A percentile compares a stretch with the other conserved stretches of the same genome.
Conservation (phyloP, 345 rosid genomes). For the Zanthoxylum bungeanum region DNA sequence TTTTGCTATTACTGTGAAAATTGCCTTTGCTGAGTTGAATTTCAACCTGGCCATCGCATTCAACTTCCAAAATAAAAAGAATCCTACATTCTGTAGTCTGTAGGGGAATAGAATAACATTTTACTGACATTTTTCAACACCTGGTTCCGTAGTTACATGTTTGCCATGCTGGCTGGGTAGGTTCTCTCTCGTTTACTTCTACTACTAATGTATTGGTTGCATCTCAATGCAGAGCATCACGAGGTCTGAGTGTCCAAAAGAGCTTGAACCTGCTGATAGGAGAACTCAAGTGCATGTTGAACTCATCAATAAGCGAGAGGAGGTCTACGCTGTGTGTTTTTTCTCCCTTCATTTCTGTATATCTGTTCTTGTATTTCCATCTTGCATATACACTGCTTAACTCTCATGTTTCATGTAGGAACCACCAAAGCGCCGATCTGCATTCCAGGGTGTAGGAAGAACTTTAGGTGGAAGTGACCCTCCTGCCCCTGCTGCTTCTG, state of each 20-base stretch:
- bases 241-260: constrained; percentile 74
- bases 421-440: constrained; percentile 35
- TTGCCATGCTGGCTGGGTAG: too few relatives aligned
- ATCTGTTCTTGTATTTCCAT: not conserved
- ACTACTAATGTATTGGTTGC: not conserved
- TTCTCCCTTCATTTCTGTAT: not conserved
- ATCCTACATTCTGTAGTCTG: not conserved
- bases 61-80: not conserved
- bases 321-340: constrained; percentile 49
- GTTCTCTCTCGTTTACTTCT: too few relatives aligned
- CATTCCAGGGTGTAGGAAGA: constrained; percentile 60
- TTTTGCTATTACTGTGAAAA: not conserved
- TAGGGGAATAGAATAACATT: not conserved
- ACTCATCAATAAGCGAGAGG: constrained; percentile 65
- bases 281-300: constrained; percentile 65
- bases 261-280: constrained; percentile 67
- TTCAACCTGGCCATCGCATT: not conserved
- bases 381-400: not conserved
- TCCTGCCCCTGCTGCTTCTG: constrained; percentile 23
- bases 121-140: too few relatives aligned
- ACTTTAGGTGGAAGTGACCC: constrained; percentile 42
- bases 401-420: constrained; percentile 34
- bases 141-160: too few relatives aligned
- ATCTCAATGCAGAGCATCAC: constrained; percentile 63
- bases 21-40: not conserved